Evolutionary conservation across 345 rosid genomes (phyloP).

Genomic region (Brassica nigra): DNA sequence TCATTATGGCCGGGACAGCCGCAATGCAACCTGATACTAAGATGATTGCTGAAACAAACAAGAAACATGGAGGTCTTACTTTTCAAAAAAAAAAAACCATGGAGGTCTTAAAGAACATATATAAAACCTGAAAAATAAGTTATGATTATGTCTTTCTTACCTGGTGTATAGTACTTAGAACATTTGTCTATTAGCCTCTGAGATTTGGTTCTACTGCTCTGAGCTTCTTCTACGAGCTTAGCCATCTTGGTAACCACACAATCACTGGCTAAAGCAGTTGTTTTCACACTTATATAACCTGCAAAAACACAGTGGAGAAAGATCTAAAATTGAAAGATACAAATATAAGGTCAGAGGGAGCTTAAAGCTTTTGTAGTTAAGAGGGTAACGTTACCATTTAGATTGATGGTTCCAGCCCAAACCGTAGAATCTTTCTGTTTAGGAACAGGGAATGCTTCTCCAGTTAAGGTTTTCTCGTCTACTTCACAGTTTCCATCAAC

Average conservation of each 20-base stretch:
- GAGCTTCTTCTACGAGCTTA: constrained; percentile 96
- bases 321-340: constrained; percentile 6
- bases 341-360: neutral
- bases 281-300: constrained; percentile 77
- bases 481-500: constrained; percentile 85
- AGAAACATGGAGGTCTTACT: neutral
- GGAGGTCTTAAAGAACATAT: too few species aligned
- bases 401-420: constrained; percentile 92
- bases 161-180: constrained; percentile 80
- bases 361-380: neutral
- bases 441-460: constrained; percentile 85
- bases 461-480: constrained; percentile 89
- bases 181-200: constrained; percentile 78
- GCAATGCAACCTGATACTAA: constrained; percentile 58
- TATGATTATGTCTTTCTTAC: constrained; percentile 16
- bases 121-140: too few species aligned
- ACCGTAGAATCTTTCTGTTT: constrained; percentile 71
- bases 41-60: constrained; percentile 57
- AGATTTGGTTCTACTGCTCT: constrained; percentile 69
- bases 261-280: constrained; percentile 80
- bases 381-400: constrained; percentile 51
- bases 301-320: neutral
- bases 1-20: constrained; percentile 56
- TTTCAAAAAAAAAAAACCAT: too few species aligned
- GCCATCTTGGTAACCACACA: constrained; percentile 89